phyloP scores from a whole-genome alignment of 139 green algal genomes.

The Zygnema circumcarinatum region DNA sequence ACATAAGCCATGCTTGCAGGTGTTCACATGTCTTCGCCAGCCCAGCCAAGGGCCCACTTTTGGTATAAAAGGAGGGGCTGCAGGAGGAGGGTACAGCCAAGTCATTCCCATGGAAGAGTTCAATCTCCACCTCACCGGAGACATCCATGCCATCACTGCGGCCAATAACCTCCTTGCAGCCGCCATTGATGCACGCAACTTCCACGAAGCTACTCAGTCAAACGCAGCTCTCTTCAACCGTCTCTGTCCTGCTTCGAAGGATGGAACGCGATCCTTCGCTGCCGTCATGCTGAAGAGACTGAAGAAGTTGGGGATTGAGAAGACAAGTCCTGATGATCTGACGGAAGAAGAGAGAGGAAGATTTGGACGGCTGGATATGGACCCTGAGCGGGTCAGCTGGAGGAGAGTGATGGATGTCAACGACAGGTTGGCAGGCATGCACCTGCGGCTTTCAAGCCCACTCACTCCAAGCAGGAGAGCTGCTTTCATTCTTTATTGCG shows the following conservation, averaged over 20 bases:
- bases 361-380: constrained; percentile 94
- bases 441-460: neutral
- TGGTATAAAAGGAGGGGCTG: constrained; percentile 97
- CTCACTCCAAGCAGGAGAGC: too few species aligned
- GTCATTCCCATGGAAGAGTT: constrained; percentile 75
- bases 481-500: too few species aligned
- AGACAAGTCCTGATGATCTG: constrained; percentile 86
- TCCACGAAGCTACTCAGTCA: constrained; percentile 90
- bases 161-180: constrained; percentile 98
- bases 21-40: constrained; percentile 93
- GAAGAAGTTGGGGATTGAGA: constrained; percentile 89
- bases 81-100: constrained; percentile 95
- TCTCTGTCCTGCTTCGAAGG: constrained; percentile 75
- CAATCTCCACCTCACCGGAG: constrained; percentile 91
- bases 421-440: constrained; percentile 71
- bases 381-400: constrained; percentile 89
- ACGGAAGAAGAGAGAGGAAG: constrained; percentile 83
- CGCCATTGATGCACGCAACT: constrained; percentile 94
- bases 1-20: constrained; percentile 58
- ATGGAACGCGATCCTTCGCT: constrained; percentile 84
- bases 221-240: constrained; percentile 88
- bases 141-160: constrained; percentile 52
- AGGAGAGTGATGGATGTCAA: constrained; percentile 97
- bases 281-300: constrained; percentile 88
- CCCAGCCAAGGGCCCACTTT: constrained; percentile 96